Conservation (phyloP, 345 rosid genomes). For the Hibiscus tridactylites region DNA sequence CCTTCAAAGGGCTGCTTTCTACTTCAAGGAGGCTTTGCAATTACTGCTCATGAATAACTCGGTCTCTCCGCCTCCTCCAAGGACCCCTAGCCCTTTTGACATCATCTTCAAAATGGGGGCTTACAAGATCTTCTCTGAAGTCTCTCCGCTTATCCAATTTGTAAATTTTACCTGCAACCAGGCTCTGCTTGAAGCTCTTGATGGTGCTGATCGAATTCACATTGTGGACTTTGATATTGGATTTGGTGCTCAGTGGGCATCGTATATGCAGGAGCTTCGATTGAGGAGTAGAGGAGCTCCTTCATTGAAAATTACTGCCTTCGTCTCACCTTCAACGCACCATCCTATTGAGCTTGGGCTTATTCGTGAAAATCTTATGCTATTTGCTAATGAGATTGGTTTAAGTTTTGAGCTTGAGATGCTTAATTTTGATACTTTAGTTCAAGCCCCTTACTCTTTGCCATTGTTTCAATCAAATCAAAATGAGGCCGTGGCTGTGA, state of each 20-base stretch:
- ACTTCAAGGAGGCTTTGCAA: constrained; percentile 57
- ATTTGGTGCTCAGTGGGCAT: constrained; percentile 59
- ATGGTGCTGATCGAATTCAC: constrained; percentile 33
- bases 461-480: constrained; percentile 30
- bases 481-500: constrained; percentile 41
- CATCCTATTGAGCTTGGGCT: constrained; percentile 39
- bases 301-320: constrained; percentile 42
- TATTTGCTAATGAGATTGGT: constrained; percentile 40
- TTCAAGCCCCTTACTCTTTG: constrained; percentile 23
- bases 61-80: constrained; percentile 21
- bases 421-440: constrained; percentile 37
- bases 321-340: constrained; percentile 40
- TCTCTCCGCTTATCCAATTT: constrained; percentile 46
- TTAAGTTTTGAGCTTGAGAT: constrained; percentile 42
- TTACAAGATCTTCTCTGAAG: constrained; percentile 43
- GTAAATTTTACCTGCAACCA: constrained; percentile 48
- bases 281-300: constrained; percentile 31
- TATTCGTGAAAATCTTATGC: constrained; percentile 40
- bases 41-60: constrained; percentile 29
- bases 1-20: constrained; percentile 45
- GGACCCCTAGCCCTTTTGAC: constrained; percentile 29
- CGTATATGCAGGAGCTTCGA: constrained; percentile 52
- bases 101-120: constrained; percentile 46
- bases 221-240: constrained; percentile 53
- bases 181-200: constrained; percentile 43